A percentile compares a stretch with the other conserved stretches of the same genome.
Evolutionary conservation across 345 rosid genomes (phyloP).

Genomic region (Ceriops zippeliana): DNA sequence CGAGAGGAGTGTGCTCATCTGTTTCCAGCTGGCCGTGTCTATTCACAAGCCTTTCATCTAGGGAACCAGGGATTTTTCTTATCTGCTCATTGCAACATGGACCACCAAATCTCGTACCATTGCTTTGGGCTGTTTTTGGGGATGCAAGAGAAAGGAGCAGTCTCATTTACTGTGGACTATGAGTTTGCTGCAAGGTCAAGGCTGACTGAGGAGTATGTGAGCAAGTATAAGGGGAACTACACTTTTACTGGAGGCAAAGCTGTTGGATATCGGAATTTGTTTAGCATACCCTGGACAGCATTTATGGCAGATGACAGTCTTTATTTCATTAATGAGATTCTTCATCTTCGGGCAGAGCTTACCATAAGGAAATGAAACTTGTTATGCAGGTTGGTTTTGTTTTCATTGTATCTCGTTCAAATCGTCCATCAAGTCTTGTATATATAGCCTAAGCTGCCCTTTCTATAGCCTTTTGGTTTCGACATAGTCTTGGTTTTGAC

Average conservation of each 20-base stretch:
- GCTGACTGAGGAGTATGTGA: constrained; percentile 51
- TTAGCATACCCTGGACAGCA: constrained; percentile 51
- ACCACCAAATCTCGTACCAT: constrained; percentile 50
- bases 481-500: no score
- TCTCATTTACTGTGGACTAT: constrained; percentile 51
- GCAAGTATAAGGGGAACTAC: constrained; percentile 52
- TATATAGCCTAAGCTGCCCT: no score
- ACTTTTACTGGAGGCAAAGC: constrained; percentile 58
- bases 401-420: no score
- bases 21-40: constrained; percentile 52
- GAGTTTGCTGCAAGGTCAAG: constrained; percentile 73
- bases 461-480: no score
- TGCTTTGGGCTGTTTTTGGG: constrained; percentile 74
- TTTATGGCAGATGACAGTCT: constrained; percentile 55
- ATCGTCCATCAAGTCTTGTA: no score
- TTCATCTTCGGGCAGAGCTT: constrained; percentile 82
- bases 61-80: constrained; percentile 71
- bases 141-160: constrained; percentile 64
- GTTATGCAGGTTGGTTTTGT: not conserved
- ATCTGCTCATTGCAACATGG: constrained; percentile 64
- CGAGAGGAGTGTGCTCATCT: constrained; percentile 55
- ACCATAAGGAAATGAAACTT: constrained; percentile 45
- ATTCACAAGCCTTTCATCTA: constrained; percentile 66
- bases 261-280: constrained; percentile 58
- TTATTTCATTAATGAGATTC: constrained; percentile 63